A percentile compares a stretch with the other conserved stretches of the same genome.
Conservation (phyloP, 805 yeast species). For the Cyberlindnera euphorbiae region DNA sequence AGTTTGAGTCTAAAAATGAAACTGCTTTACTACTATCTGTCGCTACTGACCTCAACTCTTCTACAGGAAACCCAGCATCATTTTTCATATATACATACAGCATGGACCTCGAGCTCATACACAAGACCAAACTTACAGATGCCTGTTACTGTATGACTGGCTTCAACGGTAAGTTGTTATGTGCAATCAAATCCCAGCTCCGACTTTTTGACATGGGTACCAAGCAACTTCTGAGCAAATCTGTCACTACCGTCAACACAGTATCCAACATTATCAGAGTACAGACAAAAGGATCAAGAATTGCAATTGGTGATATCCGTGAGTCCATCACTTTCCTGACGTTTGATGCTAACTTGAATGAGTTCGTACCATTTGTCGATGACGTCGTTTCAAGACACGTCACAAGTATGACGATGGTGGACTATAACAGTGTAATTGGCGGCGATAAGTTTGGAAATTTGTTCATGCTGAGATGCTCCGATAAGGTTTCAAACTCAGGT, state of each 20-base stretch:
- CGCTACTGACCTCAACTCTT: too few species aligned
- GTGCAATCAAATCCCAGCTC: slow-evolving; percentile 49
- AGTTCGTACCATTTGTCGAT: slow-evolving; percentile 61
- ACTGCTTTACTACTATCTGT: slow-evolving; percentile 45
- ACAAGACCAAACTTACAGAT: slow-evolving; percentile 52
- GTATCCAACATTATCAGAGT: slow-evolving; percentile 50
- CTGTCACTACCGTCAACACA: slow-evolving; percentile 42
- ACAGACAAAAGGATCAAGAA: slow-evolving; percentile 44
- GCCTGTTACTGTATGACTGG: slow-evolving; percentile 43
- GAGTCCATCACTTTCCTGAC: slow-evolving; percentile 57
- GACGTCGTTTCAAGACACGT: slow-evolving; percentile 67
- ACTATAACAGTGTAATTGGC: slow-evolving; percentile 69
- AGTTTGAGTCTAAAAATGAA: slow-evolving; percentile 24
- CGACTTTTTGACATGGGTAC: slow-evolving; percentile 70
- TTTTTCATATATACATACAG: slow-evolving; percentile 23
- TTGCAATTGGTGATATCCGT: slow-evolving; percentile 68
- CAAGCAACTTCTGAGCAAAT: slow-evolving; percentile 71
- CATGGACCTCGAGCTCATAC: slow-evolving; percentile 43
- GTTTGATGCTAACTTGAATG: slow-evolving; percentile 43
- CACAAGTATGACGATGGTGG: slow-evolving; percentile 56
- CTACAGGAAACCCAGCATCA: too few species aligned
- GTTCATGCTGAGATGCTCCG: slow-evolving; percentile 59
- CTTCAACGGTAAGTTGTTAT: slow-evolving; percentile 59
- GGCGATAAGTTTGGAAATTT: slow-evolving; percentile 89
- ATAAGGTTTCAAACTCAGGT: slow-evolving; percentile 46